Evolutionary conservation across 768 basidiomycete genomes (phyloP), one percentile per base, ranked within the genome.

Genomic region (Tulasnella sp.): DNA sequence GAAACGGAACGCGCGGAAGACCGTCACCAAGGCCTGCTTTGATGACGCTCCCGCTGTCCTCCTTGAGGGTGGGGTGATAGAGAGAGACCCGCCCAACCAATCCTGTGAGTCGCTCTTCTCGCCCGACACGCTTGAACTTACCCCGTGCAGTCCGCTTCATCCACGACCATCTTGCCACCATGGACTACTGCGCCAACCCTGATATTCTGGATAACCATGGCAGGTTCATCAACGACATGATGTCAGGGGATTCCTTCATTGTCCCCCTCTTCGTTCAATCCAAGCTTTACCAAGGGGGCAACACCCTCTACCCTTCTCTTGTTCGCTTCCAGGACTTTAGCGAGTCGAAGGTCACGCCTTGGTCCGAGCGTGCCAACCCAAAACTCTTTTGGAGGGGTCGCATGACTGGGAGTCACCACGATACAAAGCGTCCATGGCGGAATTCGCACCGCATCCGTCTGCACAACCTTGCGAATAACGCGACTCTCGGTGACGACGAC

Each of bases 141-240:
- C 21, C 17, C 34, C 45, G 39, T 41, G 37, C 21, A 48, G 50
- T 49, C 37, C 46, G 61, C 8, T 79, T 79, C 63, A 77, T 79
- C 39, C 66, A 75, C 60, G 67, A 78, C 61, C 77, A 78, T 65
- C 61, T 64, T 6, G 63, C 61, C 12, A 67, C 72, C 31, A 79
- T 78, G 77, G 69, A 78, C 57, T 76, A 77, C 2, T 80, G 77
- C 62, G 60, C 69, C 31, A 73, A 78, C 56, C 73, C 73, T 36
- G 43, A 52, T 15, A 19, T 46, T 17, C 27, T 62, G 14, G 43
- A 53, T 8, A 41, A 42, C 25, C 36, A 51, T 25, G 14, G 42
- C 25, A 42, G 53, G 7, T 41, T 59, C 14, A 34, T 62, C 15
- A 49, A 57, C 37, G 29, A 49, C 12, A 41, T 32, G 6, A 32